Percentiles rank a stretch among this genome's conserved stretches.
Conservation (phyloP, 1,284 basidiomycete genomes). For the Neotropicomus parvogracilis region DNA sequence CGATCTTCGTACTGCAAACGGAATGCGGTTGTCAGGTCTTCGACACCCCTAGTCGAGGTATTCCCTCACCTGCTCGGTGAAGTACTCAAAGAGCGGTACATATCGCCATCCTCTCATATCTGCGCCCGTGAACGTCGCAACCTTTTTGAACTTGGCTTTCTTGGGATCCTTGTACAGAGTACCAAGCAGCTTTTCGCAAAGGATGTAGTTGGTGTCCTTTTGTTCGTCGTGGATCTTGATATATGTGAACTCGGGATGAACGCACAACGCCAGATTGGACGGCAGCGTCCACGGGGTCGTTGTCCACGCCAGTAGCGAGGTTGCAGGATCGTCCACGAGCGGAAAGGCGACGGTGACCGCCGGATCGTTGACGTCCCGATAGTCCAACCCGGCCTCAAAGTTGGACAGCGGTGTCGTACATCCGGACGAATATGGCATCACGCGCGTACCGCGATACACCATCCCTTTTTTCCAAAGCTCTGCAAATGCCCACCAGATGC, state of each 20-base stretch:
- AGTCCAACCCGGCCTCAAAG: constrained; percentile 94
- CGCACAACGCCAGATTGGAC: constrained; percentile 92
- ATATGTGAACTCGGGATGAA: constrained; percentile 95
- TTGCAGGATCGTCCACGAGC: constrained; percentile 87
- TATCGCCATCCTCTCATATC: constrained; percentile 98
- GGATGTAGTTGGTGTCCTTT: constrained; percentile 86
- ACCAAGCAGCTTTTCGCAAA: constrained; percentile 84
- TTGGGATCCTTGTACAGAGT: constrained; percentile 98
- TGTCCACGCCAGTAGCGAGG: constrained; percentile 95
- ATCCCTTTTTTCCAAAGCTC: constrained; percentile 90
- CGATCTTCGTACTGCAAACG: constrained; percentile 76
- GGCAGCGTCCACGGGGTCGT: constrained; percentile 99
- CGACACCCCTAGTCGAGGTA: not conserved
- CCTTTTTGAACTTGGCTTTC: constrained; percentile 94
- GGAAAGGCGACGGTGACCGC: constrained; percentile 96
- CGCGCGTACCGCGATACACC: constrained; percentile 91
- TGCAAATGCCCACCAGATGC: constrained; percentile 99
- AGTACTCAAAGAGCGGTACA: constrained; percentile 95
- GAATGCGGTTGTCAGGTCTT: not conserved
- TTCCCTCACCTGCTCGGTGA: constrained; percentile 76
- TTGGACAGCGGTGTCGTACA: constrained; percentile 97
- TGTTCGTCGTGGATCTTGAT: constrained; percentile 96
- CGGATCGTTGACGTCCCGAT: constrained; percentile 94
- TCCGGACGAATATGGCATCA: constrained; percentile 99
- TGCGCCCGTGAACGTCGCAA: constrained; percentile 81